These are phyloP conservation scores for Lithospermum erythrorhizon DNA, from an alignment of 257 asterid species.

Conservation along the genomic window DNA sequence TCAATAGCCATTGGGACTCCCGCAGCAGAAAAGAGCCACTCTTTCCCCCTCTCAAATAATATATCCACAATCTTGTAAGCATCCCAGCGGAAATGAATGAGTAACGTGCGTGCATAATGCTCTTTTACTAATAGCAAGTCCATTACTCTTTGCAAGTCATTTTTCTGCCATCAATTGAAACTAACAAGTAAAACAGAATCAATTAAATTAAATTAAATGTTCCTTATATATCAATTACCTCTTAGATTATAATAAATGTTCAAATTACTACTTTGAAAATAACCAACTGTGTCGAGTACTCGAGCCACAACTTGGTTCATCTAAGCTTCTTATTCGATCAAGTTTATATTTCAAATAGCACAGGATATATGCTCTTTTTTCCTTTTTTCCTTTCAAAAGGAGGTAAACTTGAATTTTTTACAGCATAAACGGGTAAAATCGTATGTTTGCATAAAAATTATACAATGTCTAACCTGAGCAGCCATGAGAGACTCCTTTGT, in stretches of 20 bases:
- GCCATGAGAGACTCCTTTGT: conserved; percentile 46
- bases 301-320: too few relatives aligned
- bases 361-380: too few relatives aligned
- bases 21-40: conserved; percentile 28
- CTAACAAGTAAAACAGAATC: not conserved
- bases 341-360: too few relatives aligned
- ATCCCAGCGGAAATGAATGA: conserved; percentile 51
- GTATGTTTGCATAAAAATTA: too few relatives aligned
- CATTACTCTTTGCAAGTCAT: conserved; percentile 38
- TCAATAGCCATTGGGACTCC: conserved; percentile 25
- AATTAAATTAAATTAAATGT: not conserved
- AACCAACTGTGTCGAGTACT: too few relatives aligned
- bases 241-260: too few relatives aligned
- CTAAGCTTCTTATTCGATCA: too few relatives aligned
- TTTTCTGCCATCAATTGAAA: conserved; percentile 23
- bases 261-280: too few relatives aligned
- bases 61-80: conserved; percentile 22
- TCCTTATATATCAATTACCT: too few relatives aligned
- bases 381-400: too few relatives aligned
- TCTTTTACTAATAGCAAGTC: conserved; percentile 43
- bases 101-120: conserved; percentile 47
- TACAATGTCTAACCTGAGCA: conserved; percentile 40
- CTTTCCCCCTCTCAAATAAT: conserved; percentile 39
- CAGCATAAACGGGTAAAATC: too few relatives aligned
- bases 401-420: too few relatives aligned